A percentile compares a stretch with the other conserved stretches of the same genome.
These are phyloP conservation scores for Ascoidea asiatica DNA, from an alignment of 805 yeast genomes.

Conservation along the genomic window DNA sequence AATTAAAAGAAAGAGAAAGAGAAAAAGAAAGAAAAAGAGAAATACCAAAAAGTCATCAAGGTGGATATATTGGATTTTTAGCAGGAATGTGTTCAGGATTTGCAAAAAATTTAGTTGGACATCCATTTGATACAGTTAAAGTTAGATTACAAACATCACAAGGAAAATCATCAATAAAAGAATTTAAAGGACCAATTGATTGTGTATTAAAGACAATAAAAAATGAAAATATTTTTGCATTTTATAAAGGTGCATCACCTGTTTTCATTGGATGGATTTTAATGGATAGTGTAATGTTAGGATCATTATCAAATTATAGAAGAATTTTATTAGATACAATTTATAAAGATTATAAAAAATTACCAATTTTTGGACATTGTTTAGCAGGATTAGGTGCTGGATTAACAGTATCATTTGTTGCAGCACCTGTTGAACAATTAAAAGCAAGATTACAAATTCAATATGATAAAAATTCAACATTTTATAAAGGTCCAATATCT, in stretches of 20 bases:
- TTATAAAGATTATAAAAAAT: constrained; percentile 41
- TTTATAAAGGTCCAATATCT: constrained; percentile 70
- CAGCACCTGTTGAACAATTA: constrained; percentile 85
- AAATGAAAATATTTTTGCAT: constrained; percentile 67
- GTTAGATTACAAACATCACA: constrained; percentile 74
- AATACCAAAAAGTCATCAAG: background rate
- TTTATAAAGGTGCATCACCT: constrained; percentile 86
- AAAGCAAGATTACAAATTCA: constrained; percentile 86
- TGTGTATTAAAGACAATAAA: constrained; percentile 59
- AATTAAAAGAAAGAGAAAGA: background rate
- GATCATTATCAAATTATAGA: constrained; percentile 70
- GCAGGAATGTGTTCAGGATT: constrained; percentile 87
- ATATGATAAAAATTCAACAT: constrained; percentile 58
- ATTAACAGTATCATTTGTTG: constrained; percentile 87
- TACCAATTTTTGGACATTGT: constrained; percentile 66
- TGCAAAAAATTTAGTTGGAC: constrained; percentile 82
- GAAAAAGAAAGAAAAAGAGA: background rate
- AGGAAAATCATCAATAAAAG: constrained; percentile 45
- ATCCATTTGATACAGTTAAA: constrained; percentile 85
- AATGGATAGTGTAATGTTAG: constrained; percentile 88
- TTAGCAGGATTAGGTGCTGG: constrained; percentile 74
- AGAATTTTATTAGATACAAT: constrained; percentile 50
- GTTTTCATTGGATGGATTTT: constrained; percentile 89
- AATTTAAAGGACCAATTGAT: constrained; percentile 73
- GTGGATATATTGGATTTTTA: constrained; percentile 54